Conservation (phyloP, 106 monocot genomes). For the Iris macrosiphon region DNA sequence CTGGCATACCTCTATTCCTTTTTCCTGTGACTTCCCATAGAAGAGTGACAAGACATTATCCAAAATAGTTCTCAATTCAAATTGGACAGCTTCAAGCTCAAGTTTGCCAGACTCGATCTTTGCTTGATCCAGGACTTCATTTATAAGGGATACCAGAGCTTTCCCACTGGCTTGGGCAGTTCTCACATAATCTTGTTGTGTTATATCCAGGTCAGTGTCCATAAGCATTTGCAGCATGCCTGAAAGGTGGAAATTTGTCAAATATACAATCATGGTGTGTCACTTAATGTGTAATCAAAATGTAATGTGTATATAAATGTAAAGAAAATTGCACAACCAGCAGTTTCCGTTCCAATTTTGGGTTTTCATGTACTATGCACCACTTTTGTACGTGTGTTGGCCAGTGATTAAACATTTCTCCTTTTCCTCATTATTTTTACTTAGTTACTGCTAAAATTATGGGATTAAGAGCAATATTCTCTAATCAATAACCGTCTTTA, state of each 20-base stretch:
- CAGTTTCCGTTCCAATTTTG: no score
- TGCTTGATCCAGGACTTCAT: conserved; percentile 96
- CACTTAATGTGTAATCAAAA: neutral
- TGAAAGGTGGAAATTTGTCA: conserved; percentile 17
- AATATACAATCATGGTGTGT: neutral
- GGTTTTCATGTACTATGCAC: no score
- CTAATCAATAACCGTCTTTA: no score
- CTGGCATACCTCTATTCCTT: conserved; percentile 86
- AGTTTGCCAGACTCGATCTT: conserved; percentile 99
- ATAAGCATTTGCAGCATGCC: conserved; percentile 99
- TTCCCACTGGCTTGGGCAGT: conserved; percentile 99
- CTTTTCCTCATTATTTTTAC: no score
- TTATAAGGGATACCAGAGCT: conserved; percentile 91
- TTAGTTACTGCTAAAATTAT: no score
- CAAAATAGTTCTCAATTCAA: conserved; percentile 72
- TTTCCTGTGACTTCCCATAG: conserved; percentile 88
- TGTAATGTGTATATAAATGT: neutral
- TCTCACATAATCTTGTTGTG: conserved; percentile 96
- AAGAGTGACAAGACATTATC: conserved; percentile 95
- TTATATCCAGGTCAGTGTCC: conserved; percentile 89
- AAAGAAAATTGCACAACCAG: neutral
- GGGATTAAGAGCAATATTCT: no score
- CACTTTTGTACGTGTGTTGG: no score
- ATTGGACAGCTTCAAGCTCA: conserved; percentile 90
- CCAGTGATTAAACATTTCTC: no score